These are phyloP conservation scores for Nidularia pulvinata DNA, from an alignment of 768 basidiomycete genomes.

Conservation along the genomic window DNA sequence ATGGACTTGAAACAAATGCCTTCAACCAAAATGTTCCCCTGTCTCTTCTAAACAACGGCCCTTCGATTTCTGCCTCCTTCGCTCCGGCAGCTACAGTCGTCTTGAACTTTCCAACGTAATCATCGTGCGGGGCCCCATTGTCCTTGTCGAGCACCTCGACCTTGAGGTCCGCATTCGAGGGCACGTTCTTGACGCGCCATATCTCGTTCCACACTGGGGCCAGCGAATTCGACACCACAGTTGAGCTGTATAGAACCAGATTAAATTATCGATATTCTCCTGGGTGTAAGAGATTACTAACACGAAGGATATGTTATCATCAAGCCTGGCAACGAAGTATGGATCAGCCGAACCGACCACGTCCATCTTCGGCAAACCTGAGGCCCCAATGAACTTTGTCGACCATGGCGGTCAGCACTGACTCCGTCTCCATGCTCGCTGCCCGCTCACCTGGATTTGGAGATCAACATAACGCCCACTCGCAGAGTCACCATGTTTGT, in stretches of 20 bases:
- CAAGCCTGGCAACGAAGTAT: constrained; percentile 70
- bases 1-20: constrained; percentile 29
- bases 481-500: constrained; percentile 11
- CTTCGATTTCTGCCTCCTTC: constrained; percentile 65
- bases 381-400: constrained; percentile 68
- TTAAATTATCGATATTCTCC: not conserved
- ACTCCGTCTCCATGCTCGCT: not conserved
- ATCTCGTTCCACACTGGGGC: constrained; percentile 76
- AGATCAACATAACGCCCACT: constrained; percentile 64
- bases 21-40: constrained; percentile 73
- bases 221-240: constrained; percentile 55
- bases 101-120: constrained; percentile 64
- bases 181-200: constrained; percentile 77
- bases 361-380: constrained; percentile 69
- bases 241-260: constrained; percentile 46
- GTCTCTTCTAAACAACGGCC: constrained; percentile 41
- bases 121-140: constrained; percentile 52
- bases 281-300: not conserved
- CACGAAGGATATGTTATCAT: constrained; percentile 65
- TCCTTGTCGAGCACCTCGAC: constrained; percentile 77
- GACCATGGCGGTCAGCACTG: not conserved
- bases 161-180: constrained; percentile 52
- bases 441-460: constrained; percentile 43
- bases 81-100: constrained; percentile 52
- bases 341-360: constrained; percentile 65